phyloP scores from a whole-genome alignment of 495 filamentous ascomycete genomes.

The Paragyromitra xinjiangensis region DNA sequence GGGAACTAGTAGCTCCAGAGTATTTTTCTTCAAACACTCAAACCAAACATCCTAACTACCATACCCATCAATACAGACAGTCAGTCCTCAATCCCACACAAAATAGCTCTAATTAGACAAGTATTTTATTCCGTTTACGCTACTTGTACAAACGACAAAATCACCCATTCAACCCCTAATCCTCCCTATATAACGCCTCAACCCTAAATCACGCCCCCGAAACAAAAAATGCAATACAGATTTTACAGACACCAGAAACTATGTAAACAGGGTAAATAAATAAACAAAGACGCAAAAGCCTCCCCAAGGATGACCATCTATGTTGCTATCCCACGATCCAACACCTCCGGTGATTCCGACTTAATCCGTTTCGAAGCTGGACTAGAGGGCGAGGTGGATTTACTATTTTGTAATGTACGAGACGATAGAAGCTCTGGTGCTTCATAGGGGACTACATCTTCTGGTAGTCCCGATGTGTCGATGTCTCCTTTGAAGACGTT shows the following conservation, averaged over 20 bases:
- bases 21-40: too few relatives aligned
- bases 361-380: conserved; percentile 38
- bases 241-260: neutral
- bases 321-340: neutral
- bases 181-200: conserved; percentile 3
- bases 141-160: conserved; percentile 1
- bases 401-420: neutral
- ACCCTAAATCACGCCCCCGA: neutral
- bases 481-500: conserved; percentile 54
- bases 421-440: conserved; percentile 19
- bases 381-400: conserved; percentile 7
- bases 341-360: conserved; percentile 35
- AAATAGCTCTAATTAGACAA: too few relatives aligned
- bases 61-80: too few relatives aligned
- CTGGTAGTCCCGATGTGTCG: conserved; percentile 46
- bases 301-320: conserved; percentile 1
- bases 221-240: neutral
- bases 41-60: too few relatives aligned
- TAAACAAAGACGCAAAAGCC: neutral
- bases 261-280: neutral
- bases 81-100: too few relatives aligned
- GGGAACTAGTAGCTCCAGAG: too few relatives aligned
- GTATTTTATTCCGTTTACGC: conserved; percentile 1
- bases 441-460: conserved; percentile 51
- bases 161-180: neutral